Conservation (phyloP, 1,284 basidiomycete genomes). For the Cutaneotrichosporon sp. region DNA sequence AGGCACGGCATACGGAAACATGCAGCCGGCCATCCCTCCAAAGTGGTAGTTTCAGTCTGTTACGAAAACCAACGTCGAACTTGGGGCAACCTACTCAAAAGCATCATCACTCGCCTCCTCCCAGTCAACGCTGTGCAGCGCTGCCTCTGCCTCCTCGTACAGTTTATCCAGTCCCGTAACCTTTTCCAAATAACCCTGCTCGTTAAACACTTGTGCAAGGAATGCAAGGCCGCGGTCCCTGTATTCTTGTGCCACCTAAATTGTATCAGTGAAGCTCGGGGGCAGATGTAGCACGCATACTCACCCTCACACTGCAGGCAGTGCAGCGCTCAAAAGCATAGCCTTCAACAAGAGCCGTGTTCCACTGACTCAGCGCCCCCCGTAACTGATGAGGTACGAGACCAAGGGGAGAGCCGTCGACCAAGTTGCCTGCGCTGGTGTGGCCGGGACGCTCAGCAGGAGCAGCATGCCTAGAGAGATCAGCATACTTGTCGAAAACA, state of each 20-base stretch:
- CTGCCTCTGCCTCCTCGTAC: slow-evolving; percentile 60
- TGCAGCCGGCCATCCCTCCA: too few species aligned
- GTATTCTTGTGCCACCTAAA: slow-evolving; percentile 70
- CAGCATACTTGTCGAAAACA: not conserved
- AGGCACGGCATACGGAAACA: too few species aligned
- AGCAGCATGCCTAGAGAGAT: slow-evolving; percentile 56
- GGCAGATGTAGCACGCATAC: too few species aligned
- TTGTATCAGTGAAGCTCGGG: not conserved
- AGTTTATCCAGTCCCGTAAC: slow-evolving; percentile 82
- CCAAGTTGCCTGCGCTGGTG: not conserved
- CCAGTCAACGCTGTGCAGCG: slow-evolving; percentile 20
- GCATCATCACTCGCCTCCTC: slow-evolving; percentile 8
- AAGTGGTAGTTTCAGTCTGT: too few species aligned
- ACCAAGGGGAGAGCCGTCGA: slow-evolving; percentile 62
- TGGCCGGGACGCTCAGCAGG: slow-evolving; percentile 51
- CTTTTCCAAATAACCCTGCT: slow-evolving; percentile 70
- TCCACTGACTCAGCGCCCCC: slow-evolving; percentile 81
- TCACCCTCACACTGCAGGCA: slow-evolving; percentile 74
- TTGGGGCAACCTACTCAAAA: not conserved
- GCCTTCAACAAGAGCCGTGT: slow-evolving; percentile 75
- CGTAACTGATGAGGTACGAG: slow-evolving; percentile 90
- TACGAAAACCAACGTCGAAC: too few species aligned
- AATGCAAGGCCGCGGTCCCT: slow-evolving; percentile 69
- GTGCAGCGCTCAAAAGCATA: slow-evolving; percentile 84
- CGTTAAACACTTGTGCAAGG: slow-evolving; percentile 77